phyloP scores from a whole-genome alignment of 805 yeast genomes.

The Saccharomycopsis fermentans region DNA sequence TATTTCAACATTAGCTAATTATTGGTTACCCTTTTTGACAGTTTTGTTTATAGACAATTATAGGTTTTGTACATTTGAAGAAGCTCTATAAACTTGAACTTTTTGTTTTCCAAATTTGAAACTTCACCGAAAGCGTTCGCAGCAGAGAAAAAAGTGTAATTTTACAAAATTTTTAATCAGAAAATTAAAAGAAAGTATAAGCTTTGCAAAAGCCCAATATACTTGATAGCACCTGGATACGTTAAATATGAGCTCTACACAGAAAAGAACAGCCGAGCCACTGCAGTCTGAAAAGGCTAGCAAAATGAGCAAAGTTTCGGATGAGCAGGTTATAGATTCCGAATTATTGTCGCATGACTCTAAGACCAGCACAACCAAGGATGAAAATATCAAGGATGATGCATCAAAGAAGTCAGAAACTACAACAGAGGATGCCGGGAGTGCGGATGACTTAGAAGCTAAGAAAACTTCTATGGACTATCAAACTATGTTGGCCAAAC shows the following conservation, averaged over 20 bases:
- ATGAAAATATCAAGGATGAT: not conserved
- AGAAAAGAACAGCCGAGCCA: not conserved
- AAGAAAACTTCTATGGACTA: not conserved
- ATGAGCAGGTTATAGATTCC: constrained; percentile 29
- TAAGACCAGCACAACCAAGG: not conserved
- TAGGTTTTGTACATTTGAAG: not conserved
- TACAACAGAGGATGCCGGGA: not conserved
- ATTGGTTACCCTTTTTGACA: not conserved
- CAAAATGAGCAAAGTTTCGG: not conserved
- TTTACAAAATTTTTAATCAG: too few relatives aligned
- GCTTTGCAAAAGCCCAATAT: too few relatives aligned
- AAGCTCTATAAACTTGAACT: not conserved
- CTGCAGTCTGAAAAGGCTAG: not conserved
- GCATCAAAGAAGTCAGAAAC: not conserved
- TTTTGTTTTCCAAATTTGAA: not conserved
- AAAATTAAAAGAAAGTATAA: not conserved
- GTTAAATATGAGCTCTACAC: not conserved
- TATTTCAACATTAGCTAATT: not conserved
- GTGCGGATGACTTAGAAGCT: not conserved
- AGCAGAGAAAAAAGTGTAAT: not conserved
- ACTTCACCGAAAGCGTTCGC: not conserved
- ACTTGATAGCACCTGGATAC: not conserved
- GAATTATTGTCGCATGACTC: constrained; percentile 34
- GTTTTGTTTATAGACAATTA: not conserved
- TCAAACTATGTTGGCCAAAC: not conserved